phyloP scores from a whole-genome alignment of 768 basidiomycete genomes.

The Roridomyces roridus region DNA sequence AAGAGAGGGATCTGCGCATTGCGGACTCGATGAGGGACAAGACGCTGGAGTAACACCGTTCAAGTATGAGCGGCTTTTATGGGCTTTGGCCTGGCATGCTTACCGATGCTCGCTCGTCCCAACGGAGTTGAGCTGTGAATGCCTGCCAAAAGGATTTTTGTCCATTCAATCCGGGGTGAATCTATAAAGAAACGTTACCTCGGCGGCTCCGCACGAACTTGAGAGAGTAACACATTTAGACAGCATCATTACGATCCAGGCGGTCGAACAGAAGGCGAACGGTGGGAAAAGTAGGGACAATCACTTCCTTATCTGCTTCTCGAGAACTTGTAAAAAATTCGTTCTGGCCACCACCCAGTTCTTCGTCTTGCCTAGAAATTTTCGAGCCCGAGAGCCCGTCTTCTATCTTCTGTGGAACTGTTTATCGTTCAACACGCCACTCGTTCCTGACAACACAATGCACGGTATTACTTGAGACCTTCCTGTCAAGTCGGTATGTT shows the following conservation, averaged over 20 bases:
- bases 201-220: slow-evolving; percentile 6
- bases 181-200: slow-evolving; percentile 15
- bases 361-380: too few relatives aligned
- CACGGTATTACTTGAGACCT: background rate
- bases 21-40: background rate
- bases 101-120: background rate
- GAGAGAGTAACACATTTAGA: too few relatives aligned
- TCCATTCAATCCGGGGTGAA: slow-evolving; percentile 2
- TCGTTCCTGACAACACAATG: too few relatives aligned
- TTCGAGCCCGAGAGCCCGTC: too few relatives aligned
- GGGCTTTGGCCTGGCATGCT: background rate
- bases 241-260: too few relatives aligned
- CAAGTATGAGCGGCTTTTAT: background rate
- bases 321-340: too few relatives aligned
- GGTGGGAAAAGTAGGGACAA: too few relatives aligned
- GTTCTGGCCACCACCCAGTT: too few relatives aligned
- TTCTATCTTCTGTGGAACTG: too few relatives aligned
- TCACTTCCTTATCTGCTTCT: too few relatives aligned
- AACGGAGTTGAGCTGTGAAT: background rate
- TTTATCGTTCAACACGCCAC: too few relatives aligned
- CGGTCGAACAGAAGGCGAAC: too few relatives aligned
- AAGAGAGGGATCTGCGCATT: background rate
- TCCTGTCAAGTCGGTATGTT: slow-evolving; percentile 1
- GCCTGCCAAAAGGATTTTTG: background rate
- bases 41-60: background rate